Percentiles rank a stretch among this genome's conserved stretches.
Evolutionary conservation across 768 basidiomycete species (phyloP).

Genomic region (Tylopilus sp.): DNA sequence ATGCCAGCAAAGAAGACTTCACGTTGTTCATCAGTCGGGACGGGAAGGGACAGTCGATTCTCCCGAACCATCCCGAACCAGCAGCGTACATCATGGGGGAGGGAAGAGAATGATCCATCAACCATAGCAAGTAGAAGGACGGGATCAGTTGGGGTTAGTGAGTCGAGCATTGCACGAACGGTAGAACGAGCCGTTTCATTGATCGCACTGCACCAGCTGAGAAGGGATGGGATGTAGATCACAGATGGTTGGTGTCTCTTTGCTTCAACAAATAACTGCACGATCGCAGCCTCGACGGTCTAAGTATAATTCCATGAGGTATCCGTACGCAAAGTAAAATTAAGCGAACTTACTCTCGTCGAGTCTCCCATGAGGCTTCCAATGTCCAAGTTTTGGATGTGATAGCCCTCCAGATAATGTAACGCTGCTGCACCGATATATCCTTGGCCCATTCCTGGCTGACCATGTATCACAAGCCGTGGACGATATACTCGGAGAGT

Average conservation of each 20-base stretch:
- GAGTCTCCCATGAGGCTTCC: slow-evolving; percentile 88
- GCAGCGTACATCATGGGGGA: slow-evolving; percentile 78
- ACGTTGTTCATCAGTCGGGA: slow-evolving; percentile 56
- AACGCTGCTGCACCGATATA: slow-evolving; percentile 89
- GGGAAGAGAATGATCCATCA: slow-evolving; percentile 64
- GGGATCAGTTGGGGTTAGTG: slow-evolving; percentile 87
- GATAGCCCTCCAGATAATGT: slow-evolving; percentile 94
- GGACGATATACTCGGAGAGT: slow-evolving; percentile 88
- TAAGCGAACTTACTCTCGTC: slow-evolving; percentile 59
- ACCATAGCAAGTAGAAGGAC: slow-evolving; percentile 89
- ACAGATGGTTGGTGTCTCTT: slow-evolving; percentile 96
- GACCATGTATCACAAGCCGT: slow-evolving; percentile 78
- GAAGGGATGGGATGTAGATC: slow-evolving; percentile 88
- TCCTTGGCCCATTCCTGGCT: slow-evolving; percentile 84
- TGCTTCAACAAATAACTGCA: slow-evolving; percentile 94
- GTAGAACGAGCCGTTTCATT: slow-evolving; percentile 82
- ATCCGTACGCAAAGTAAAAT: not conserved
- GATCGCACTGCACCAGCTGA: slow-evolving; percentile 82
- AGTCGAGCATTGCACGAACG: slow-evolving; percentile 87
- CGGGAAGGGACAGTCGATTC: slow-evolving; percentile 63
- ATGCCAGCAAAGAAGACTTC: slow-evolving; percentile 73
- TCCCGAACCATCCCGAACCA: slow-evolving; percentile 87
- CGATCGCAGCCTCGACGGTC: slow-evolving; percentile 90
- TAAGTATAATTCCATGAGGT: slow-evolving; percentile 29
- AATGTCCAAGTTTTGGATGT: slow-evolving; percentile 90